phyloP scores from a whole-genome alignment of 371 early-diverging fungal genomes.

The Dipsacomyces acuminosporus region DNA sequence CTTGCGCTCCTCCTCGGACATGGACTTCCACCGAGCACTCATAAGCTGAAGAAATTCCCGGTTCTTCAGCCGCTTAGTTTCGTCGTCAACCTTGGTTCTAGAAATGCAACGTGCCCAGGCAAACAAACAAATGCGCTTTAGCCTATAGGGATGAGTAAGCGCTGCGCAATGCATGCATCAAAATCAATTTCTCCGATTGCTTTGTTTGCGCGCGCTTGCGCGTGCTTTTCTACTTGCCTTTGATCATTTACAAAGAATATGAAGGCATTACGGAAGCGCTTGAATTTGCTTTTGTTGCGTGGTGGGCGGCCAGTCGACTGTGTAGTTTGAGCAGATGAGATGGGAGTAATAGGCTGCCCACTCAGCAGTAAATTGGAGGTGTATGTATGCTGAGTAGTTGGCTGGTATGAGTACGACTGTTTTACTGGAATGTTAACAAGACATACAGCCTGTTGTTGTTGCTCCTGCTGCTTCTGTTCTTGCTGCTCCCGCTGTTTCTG shows the following conservation, averaged over 20 bases:
- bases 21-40: constrained; percentile 42
- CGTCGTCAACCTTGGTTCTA: constrained; percentile 39
- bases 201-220: too few relatives aligned
- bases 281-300: constrained; percentile 46
- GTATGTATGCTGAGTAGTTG: background rate
- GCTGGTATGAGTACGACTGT: background rate
- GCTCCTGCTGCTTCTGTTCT: background rate
- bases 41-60: constrained; percentile 46
- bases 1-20: constrained; percentile 32
- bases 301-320: constrained; percentile 19
- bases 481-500: too few relatives aligned
- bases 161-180: too few relatives aligned
- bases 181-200: too few relatives aligned
- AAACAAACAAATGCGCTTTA: background rate
- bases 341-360: constrained; percentile 9
- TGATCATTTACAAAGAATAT: constrained; percentile 48
- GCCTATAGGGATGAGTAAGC: too few relatives aligned
- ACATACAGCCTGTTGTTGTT: background rate
- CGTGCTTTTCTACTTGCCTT: constrained; percentile 32
- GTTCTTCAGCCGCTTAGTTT: constrained; percentile 42
- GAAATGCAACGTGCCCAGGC: background rate
- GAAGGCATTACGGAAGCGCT: constrained; percentile 48
- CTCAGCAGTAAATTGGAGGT: background rate
- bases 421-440: background rate
- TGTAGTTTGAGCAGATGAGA: background rate